Evolutionary conservation across 2,329 filamentous ascomycete species (phyloP).

Genomic region (Lachnellula cervina): DNA sequence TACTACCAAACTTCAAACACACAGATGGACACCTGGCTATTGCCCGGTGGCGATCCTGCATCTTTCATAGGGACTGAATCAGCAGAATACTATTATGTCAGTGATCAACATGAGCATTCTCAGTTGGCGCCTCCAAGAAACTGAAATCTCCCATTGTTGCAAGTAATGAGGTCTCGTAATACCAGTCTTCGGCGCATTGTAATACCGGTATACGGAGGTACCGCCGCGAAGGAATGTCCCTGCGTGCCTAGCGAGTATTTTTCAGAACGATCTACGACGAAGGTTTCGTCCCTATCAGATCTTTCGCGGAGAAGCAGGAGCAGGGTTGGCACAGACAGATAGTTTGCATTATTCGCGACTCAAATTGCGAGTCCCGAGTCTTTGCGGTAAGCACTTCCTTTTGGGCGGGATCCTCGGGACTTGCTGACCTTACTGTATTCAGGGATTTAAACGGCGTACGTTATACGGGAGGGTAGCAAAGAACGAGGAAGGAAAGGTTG

Average conservation of each 20-base stretch:
- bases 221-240: too few relatives aligned
- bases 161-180: not conserved
- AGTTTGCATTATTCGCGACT: not conserved
- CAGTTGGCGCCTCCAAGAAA: not conserved
- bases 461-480: too few relatives aligned
- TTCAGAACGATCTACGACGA: too few relatives aligned
- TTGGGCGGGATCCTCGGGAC: too few relatives aligned
- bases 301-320: not conserved
- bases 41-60: conserved; percentile 13
- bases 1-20: conserved; percentile 10
- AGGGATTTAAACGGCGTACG: too few relatives aligned
- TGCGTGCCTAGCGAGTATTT: too few relatives aligned
- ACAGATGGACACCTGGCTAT: conserved; percentile 10
- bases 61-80: conserved; percentile 15
- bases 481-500: too few relatives aligned
- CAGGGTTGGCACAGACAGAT: not conserved
- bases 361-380: too few relatives aligned
- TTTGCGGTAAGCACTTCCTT: too few relatives aligned
- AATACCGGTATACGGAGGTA: too few relatives aligned
- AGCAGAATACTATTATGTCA: conserved; percentile 17
- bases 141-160: not conserved
- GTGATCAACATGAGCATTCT: conserved; percentile 9
- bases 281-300: too few relatives aligned
- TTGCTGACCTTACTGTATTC: too few relatives aligned
- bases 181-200: not conserved